Evolutionary conservation across 139 green algal species (phyloP), one percentile per base, ranked within the genome.

Genomic region (Chlorella sp.): DNA sequence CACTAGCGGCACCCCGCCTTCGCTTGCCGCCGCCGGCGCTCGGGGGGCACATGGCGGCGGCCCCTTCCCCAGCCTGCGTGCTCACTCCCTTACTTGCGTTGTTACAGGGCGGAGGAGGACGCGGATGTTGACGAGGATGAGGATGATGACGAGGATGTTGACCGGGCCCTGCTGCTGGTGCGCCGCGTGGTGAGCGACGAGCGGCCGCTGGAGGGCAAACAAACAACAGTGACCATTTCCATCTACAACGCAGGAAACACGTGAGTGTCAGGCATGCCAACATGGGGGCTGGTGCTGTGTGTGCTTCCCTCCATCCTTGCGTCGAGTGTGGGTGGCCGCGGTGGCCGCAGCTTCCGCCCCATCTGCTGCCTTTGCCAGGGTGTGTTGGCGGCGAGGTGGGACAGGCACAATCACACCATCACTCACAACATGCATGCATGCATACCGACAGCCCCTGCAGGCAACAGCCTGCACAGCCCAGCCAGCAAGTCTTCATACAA

Each of bases 231-330:
- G 32, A 87, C 82, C 11, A 85, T 92, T 22, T 84, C 86, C 39
- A 57, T 92, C 19, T 91, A 92, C 86, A 92, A 92, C 30, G 90
- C 86, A 11, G 90, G 90, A 68, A 88, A 90, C 37, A 84, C 68
- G 90, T 91, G 61, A 86, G 87, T 36, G 37, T 36, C 37, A 3
- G 30, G 69, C 69, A 37, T 71, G 64, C 11, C 22, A 28, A 2
- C 24, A 14, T 14, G 19, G 64, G 11, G 19, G 64, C 64, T 71
- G 64, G 21, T 71, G n/a, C 36, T 76, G 68, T 76, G 30, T 30
- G 26, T 34, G 32, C 15, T 18, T 39, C 28, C 7, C 7, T 68
- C 37, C 0, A 39, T 21, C 5, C 42, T 18, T 84, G 78, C 26
- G 78, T 34, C 60, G 18, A 68, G 15, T 18, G 73, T n/a, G n/a